Conservation (phyloP, 192 early-diverging fungal genomes). For the Rhizoclosmatium globosum region DNA sequence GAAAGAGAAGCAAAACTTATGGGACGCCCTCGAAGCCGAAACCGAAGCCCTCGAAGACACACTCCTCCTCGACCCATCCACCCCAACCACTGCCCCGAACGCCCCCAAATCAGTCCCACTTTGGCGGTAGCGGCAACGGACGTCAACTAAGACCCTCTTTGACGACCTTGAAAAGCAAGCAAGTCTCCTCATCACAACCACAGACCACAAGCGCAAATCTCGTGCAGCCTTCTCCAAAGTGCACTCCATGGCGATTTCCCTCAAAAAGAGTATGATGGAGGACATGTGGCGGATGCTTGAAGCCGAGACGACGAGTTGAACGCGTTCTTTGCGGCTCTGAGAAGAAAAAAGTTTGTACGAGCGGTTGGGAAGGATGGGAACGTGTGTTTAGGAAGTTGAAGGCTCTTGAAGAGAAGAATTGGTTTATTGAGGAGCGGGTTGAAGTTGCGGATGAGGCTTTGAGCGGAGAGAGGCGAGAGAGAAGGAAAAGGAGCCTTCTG, state of each 20-base stretch:
- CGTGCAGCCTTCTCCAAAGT: background rate
- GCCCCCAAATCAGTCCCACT: background rate
- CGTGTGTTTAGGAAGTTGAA: constrained; percentile 13
- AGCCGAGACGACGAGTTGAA: constrained; percentile 17
- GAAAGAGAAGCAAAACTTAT: constrained; percentile 3
- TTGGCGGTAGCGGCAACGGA: too few species aligned
- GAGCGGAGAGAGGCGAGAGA: constrained; percentile 4
- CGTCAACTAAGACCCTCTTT: constrained; percentile 15
- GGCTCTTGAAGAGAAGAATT: constrained; percentile 1
- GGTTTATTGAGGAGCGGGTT: background rate
- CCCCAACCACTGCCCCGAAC: background rate
- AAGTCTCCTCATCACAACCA: background rate
- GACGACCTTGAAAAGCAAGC: constrained; percentile 17
- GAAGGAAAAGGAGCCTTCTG: background rate
- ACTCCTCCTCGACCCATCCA: background rate
- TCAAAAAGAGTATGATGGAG: constrained; percentile 11
- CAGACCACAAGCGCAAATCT: background rate
- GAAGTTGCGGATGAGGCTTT: constrained; percentile 1
- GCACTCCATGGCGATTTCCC: background rate
- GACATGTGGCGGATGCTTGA: constrained; percentile 27
- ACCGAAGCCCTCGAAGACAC: too few species aligned
- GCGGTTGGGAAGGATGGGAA: constrained; percentile 16
- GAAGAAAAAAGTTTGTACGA: background rate
- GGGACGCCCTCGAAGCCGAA: constrained; percentile 7
- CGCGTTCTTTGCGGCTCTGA: background rate